A percentile compares a stretch with the other conserved stretches of the same genome.
Conservation (phyloP, 129 eudicot genomes). For the Flaveria linearis region DNA sequence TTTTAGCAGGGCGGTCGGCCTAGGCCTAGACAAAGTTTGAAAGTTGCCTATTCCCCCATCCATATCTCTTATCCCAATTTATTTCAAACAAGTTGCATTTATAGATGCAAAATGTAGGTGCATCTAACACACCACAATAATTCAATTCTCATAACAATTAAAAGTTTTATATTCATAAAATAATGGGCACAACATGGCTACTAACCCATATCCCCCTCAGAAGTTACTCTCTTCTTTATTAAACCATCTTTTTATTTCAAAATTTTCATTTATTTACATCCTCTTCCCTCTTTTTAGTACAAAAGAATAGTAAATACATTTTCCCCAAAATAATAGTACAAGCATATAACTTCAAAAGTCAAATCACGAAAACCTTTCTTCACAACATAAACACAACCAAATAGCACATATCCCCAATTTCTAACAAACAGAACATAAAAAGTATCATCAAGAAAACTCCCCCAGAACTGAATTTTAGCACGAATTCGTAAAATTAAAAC, state of each 20-base stretch:
- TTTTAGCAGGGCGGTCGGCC: conserved; percentile 1
- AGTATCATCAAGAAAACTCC: too few relatives aligned
- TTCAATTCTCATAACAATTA: conserved; percentile 10
- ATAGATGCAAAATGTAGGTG: conserved; percentile 19
- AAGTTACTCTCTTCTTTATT: background rate
- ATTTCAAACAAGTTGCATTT: conserved; percentile 21
- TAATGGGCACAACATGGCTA: conserved; percentile 1
- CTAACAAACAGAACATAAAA: background rate
- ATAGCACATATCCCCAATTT: background rate
- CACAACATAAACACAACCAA: background rate
- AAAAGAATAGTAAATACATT: background rate
- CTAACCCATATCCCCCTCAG: too few relatives aligned
- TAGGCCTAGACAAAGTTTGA: conserved; percentile 22
- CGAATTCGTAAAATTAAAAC: background rate
- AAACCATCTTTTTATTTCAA: background rate
- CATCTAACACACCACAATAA: conserved; percentile 22
- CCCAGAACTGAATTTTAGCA: background rate
- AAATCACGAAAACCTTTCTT: background rate
- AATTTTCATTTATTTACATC: background rate
- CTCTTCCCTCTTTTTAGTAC: background rate
- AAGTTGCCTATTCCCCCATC: conserved; percentile 21
- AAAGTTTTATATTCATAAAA: background rate
- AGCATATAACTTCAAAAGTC: conserved; percentile 12
- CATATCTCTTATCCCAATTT: conserved; percentile 15
- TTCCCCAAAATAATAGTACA: background rate